These are phyloP conservation scores for Spinellus fusiger DNA, from an alignment of 192 early-diverging fungal species.

Conservation along the genomic window DNA sequence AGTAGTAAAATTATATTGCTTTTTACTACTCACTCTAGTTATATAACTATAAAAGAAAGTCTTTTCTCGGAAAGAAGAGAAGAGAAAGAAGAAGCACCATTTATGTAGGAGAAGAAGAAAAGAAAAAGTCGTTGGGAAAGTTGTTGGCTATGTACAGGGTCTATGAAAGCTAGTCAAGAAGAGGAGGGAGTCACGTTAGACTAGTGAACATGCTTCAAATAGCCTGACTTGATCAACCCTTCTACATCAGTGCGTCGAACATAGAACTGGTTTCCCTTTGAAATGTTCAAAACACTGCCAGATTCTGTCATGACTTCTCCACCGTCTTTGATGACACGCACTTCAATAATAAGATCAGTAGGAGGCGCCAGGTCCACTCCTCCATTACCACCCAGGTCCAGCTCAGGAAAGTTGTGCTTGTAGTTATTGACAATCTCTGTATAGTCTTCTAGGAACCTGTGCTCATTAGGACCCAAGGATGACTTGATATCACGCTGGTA, in stretches of 20 bases:
- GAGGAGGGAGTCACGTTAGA: background rate
- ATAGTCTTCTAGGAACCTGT: constrained; percentile 60
- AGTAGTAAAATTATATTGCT: too few relatives aligned
- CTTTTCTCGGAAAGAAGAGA: too few relatives aligned
- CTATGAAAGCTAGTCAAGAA: background rate
- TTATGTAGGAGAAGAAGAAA: too few relatives aligned
- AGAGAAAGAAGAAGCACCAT: too few relatives aligned
- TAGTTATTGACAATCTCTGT: constrained; percentile 60
- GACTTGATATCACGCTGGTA: constrained; percentile 20
- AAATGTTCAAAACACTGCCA: constrained; percentile 66
- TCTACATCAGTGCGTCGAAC: constrained; percentile 86
- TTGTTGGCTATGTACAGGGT: background rate
- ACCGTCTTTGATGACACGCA: constrained; percentile 80
- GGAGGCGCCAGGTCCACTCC: constrained; percentile 76
- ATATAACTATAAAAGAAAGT: too few relatives aligned
- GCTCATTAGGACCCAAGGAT: constrained; percentile 41
- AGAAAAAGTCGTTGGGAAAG: too few relatives aligned
- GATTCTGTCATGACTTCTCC: constrained; percentile 89
- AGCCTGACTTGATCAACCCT: constrained; percentile 78
- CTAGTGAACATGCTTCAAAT: constrained; percentile 62
- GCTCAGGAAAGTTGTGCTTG: constrained; percentile 50
- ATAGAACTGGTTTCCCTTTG: constrained; percentile 79
- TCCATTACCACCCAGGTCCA: constrained; percentile 70
- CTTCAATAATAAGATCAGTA: constrained; percentile 86
- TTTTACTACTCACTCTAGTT: too few relatives aligned